Conservation (phyloP, 768 basidiomycete genomes). For the Leucogyrophana mollusca region DNA sequence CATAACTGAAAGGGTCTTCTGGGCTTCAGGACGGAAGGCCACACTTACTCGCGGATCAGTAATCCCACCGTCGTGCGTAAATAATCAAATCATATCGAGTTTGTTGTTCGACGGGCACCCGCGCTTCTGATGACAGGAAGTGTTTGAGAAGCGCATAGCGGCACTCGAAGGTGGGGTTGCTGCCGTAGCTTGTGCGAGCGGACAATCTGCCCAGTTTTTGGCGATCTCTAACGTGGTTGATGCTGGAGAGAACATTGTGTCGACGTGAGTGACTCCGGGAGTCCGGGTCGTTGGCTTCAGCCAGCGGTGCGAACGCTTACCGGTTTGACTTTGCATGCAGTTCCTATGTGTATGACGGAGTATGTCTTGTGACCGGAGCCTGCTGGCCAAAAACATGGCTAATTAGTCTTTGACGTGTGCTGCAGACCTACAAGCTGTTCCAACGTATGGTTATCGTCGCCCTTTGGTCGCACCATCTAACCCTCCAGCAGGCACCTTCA, state of each 20-base stretch:
- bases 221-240: slow-evolving; percentile 59
- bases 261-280: slow-evolving; percentile 46
- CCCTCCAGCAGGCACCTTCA: slow-evolving; percentile 42
- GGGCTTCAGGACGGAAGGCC: slow-evolving; percentile 36
- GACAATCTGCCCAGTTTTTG: slow-evolving; percentile 78
- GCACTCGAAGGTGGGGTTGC: slow-evolving; percentile 80
- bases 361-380: slow-evolving; percentile 29
- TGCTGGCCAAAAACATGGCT: too few species aligned
- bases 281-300: too few species aligned
- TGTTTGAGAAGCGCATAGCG: slow-evolving; percentile 78
- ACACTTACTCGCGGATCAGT: slow-evolving; percentile 54
- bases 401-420: too few species aligned
- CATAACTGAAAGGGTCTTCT: too few species aligned
- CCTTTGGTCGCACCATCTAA: background rate
- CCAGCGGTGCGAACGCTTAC: too few species aligned
- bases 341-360: slow-evolving; percentile 59
- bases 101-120: background rate
- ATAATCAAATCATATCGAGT: too few species aligned
- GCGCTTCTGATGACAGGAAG: slow-evolving; percentile 43
- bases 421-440: slow-evolving; percentile 61
- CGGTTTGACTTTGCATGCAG: slow-evolving; percentile 21
- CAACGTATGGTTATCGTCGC: slow-evolving; percentile 38
- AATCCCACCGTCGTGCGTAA: slow-evolving; percentile 58
- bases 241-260: slow-evolving; percentile 76
- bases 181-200: slow-evolving; percentile 72